These are phyloP conservation scores for Talaromyces pinophilus DNA, from an alignment of 2,329 filamentous ascomycete species.

Conservation along the genomic window DNA sequence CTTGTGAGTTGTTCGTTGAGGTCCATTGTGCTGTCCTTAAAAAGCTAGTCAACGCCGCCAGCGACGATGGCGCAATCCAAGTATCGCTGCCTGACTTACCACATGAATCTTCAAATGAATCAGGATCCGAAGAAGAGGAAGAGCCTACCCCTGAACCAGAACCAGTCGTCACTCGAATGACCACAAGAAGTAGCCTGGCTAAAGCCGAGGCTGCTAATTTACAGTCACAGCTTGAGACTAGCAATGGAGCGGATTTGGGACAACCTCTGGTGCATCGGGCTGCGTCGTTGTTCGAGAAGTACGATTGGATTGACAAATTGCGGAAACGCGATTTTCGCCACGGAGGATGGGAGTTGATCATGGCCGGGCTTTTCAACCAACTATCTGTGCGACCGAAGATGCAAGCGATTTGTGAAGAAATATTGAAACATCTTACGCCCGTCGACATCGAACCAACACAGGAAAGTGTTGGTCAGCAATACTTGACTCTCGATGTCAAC, in stretches of 20 bases:
- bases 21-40: constrained; percentile 91
- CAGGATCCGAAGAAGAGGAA: constrained; percentile 60
- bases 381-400: constrained; percentile 74
- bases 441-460: constrained; percentile 71
- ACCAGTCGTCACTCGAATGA: constrained; percentile 63
- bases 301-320: constrained; percentile 83
- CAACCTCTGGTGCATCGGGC: constrained; percentile 55
- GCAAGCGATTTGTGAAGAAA: constrained; percentile 71
- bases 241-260: constrained; percentile 46
- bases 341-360: constrained; percentile 87
- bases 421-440: constrained; percentile 80
- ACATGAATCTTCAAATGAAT: constrained; percentile 67
- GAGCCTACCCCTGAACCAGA: constrained; percentile 71
- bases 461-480: constrained; percentile 72
- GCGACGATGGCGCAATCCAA: constrained; percentile 73
- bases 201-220: constrained; percentile 74
- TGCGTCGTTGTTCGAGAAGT: constrained; percentile 70
- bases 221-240: constrained; percentile 61
- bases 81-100: constrained; percentile 75
- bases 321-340: constrained; percentile 80
- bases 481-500: constrained; percentile 78
- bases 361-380: constrained; percentile 83
- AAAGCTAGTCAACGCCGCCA: constrained; percentile 73
- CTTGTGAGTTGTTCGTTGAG: constrained; percentile 85
- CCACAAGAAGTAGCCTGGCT: constrained; percentile 81